Percentiles rank a stretch among this genome's conserved stretches.
Evolutionary conservation across 306 rosid genomes (phyloP).

Genomic region (Glycine latifolia): DNA sequence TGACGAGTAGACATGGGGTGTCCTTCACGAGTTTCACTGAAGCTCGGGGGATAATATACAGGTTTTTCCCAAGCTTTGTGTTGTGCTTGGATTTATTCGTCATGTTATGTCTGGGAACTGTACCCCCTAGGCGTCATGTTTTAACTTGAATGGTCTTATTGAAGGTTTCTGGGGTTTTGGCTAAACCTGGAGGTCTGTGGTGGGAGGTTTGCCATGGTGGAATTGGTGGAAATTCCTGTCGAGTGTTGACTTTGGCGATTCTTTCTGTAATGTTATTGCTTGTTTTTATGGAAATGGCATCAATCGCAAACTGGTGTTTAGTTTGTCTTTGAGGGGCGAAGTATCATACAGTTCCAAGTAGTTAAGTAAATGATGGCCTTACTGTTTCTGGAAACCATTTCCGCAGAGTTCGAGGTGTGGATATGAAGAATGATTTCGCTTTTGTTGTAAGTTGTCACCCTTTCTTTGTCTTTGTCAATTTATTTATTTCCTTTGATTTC

Average conservation of each 20-base stretch:
- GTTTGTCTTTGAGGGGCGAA: slow-evolving; percentile 82
- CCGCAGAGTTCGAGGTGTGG: slow-evolving; percentile 96
- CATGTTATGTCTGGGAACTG: slow-evolving; percentile 63
- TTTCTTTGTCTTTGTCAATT: background rate
- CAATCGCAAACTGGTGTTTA: slow-evolving; percentile 91
- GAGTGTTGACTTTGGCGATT: slow-evolving; percentile 82
- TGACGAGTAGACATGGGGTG: slow-evolving; percentile 39
- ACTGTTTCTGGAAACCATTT: slow-evolving; percentile 91
- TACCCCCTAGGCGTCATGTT: slow-evolving; percentile 60
- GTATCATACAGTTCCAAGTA: slow-evolving; percentile 74
- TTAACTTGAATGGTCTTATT: slow-evolving; percentile 86
- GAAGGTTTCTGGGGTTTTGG: slow-evolving; percentile 86
- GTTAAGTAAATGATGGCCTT: slow-evolving; percentile 91
- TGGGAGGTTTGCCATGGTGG: slow-evolving; percentile 90
- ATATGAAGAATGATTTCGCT: slow-evolving; percentile 89
- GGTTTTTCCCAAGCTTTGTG: slow-evolving; percentile 55
- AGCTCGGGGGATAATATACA: slow-evolving; percentile 33
- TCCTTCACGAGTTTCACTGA: slow-evolving; percentile 43
- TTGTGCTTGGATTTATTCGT: slow-evolving; percentile 62
- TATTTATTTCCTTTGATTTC: slow-evolving; percentile 15
- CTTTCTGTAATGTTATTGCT: slow-evolving; percentile 89
- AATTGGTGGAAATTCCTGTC: slow-evolving; percentile 83
- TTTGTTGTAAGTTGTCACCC: slow-evolving; percentile 70
- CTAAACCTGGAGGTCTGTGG: slow-evolving; percentile 83
- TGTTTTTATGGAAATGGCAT: slow-evolving; percentile 88